Evolutionary conservation across 2,329 filamentous ascomycete species (phyloP), one percentile per base, ranked within the genome.

Genomic region (Aspergillus pseudotamarii): DNA sequence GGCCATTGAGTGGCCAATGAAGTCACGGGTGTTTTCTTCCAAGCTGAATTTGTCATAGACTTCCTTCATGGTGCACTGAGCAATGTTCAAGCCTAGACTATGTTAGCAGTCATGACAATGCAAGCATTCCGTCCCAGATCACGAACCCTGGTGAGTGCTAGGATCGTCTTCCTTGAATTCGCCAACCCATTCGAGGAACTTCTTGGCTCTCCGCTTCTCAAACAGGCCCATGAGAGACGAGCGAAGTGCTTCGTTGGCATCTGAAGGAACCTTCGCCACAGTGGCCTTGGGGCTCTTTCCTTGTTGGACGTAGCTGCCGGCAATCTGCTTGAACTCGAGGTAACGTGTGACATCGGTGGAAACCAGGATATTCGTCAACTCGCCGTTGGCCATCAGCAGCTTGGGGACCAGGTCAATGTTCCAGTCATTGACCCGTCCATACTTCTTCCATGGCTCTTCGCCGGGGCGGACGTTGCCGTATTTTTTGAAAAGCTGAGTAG

Each of bases 371-470:
- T 98, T 98, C 79, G 94, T 98, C 77, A 99, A 86, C 83, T 99
- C 94, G 80, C 95, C 95, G 68, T 96, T 97, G 64, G 94, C 93
- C 94, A 99, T 98, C 80, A 99, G 88, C 75, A 99, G 90, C 86
- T 99, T 99, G 71, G 95, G 94, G 56, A 99, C 94, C 66, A 99
- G 87, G 78, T 99, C 96, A 81, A 99, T 96, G 85, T 97, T 98
- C 95, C 95, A 99, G 86, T 98, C 94, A 83, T 97, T 97, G 78
- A 89, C 85, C 64, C 95, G 91, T 73, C 94, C 94, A 80, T 97
- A 98, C 82, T 97, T 94, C 85, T 96, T 94, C 95, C 95, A 98
- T 70, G 94, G 94, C 85, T 97, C 92, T 76, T 93, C 90, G 72
- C 91, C 92, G 66, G 86, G 78, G 64, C 82, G 79, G 77, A 88